These are phyloP conservation scores for Phytopythium mirpurense DNA, from an alignment of 352 stramenopile species.

Conservation along the genomic window DNA sequence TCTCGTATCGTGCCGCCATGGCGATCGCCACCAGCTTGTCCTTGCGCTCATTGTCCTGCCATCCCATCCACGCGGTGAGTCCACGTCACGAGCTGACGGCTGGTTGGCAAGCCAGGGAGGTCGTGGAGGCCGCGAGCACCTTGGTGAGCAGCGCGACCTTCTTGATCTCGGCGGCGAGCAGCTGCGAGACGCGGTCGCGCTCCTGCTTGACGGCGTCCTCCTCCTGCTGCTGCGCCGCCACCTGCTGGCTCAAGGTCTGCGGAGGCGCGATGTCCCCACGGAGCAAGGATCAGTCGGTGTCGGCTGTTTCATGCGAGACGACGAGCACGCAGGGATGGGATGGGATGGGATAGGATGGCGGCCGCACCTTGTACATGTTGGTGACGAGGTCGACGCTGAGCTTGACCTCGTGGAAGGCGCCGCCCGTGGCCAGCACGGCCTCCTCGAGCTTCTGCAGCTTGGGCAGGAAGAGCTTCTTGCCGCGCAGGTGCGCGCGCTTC, in stretches of 20 bases:
- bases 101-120: background rate
- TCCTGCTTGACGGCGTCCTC: constrained; percentile 66
- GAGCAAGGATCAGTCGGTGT: too few species aligned
- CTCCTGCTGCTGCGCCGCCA: constrained; percentile 43
- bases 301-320: too few species aligned
- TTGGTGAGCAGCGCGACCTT: constrained; percentile 68
- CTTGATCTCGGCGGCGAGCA: constrained; percentile 67
- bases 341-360: background rate
- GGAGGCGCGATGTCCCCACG: background rate
- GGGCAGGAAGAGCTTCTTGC: constrained; percentile 59
- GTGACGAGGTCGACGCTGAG: constrained; percentile 82
- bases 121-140: constrained; percentile 12
- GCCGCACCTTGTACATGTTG: constrained; percentile 80
- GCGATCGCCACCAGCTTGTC: constrained; percentile 69
- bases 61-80: too few species aligned
- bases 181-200: constrained; percentile 35
- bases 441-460: constrained; percentile 82
- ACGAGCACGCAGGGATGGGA: too few species aligned
- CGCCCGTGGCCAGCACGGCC: constrained; percentile 38
- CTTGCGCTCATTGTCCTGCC: constrained; percentile 57
- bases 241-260: constrained; percentile 22
- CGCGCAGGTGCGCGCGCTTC: constrained; percentile 55
- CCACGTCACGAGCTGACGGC: background rate
- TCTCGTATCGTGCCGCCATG: constrained; percentile 75
- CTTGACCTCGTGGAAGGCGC: constrained; percentile 71